Base-by-base conservation (phyloP, 495 filamentous ascomycete genomes). In the Stereocaulon alpinum region DNA sequence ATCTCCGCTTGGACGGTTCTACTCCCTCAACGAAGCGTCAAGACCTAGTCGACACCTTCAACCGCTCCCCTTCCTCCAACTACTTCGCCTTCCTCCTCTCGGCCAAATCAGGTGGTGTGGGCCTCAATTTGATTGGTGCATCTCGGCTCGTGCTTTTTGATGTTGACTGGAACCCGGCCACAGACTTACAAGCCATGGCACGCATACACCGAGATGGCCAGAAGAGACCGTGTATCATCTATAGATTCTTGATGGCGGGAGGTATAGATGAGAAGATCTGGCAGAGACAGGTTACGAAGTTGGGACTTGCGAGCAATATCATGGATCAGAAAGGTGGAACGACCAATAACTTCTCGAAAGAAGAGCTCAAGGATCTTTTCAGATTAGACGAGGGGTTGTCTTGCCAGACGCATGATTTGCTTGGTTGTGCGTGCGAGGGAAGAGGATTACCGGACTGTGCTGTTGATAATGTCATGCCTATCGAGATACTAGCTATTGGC, bases 101-200 rank as follows among this genome's bases (percentile, higher is more conserved):
- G 9, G 88, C 87, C 12, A 90, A 90, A 69, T 80, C 85, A 43
- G 87, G 87, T 14, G 87, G 87, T 7, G 78, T 81, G 18, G 87
- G 87, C 4, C 76, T 92, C 45, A 92, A 92, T 67, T 79, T 92
- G 4, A 85, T 88, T 59, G 87, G 87, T 22, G 87, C 87, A 4
- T 86, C 83, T 22, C 77, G 87, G 12, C 79, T 92, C 0, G 74
- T 91, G 9, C 80, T 92, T 3, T 91, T 90, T 65, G 87, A 92
- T 63, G 79, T 87, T 6, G 87, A 91, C 70, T 92, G 87, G 87
- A 92, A 92, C 64, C 87, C 87, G 2, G 83, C 85, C 9, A 90
- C 85, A 3, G 87, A 92, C 64, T 73, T 85, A 20, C 87, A 92
- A 67, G 87, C 87, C n/a, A 91, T 92, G 88, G 87, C 87, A 2